Evolutionary conservation across 306 rosid species (phyloP), one percentile per base, ranked within the genome.

Genomic region (Astragalus glycyphyllos): DNA sequence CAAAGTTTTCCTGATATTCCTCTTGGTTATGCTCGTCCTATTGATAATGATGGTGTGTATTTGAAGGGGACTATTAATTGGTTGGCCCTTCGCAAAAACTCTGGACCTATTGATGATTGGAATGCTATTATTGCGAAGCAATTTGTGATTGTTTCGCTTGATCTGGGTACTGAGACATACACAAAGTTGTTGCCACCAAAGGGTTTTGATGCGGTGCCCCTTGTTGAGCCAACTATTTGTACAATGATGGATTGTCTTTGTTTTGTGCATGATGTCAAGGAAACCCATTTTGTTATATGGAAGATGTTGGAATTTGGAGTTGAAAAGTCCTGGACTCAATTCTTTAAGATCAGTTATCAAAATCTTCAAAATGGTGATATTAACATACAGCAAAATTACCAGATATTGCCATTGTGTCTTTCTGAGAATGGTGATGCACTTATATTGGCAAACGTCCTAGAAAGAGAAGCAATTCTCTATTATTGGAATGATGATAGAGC

Each of bases 271-370:
- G 5, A 16, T 38, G 38, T 60, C 14, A 14, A 5, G 9, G 40
- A 6, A 16, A 9, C 32, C 48, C 8, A 15, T 38, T 60, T 37
- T 35, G 65, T 59, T 41, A 35, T 34, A 40, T 59, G n/a, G 26
- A 44, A 59, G 65, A 60, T 15, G 32, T 4, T 2, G 5, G 8
- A 58, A 34, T 58, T 8, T 15, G 31, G 15, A 15, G 66, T 60
- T 60, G 48, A 60, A 20, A 16, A 9, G 29, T 60, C 66, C 16
- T 60, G 10, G 66, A 60, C 66, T 60, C 14, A 44, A 44, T 44
- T 44, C 5, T 10, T 44, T 4, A 44, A 44, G 3, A 44, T 44
- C 12, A 44, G 14, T 44, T 44, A 44, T 44, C 49, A 11, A 1
- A 44, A 9, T 44, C 49, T 44, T 44, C 49, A 44, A 44, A 44